Conservation (phyloP, 768 basidiomycete genomes). For the Serendipita indica region DNA sequence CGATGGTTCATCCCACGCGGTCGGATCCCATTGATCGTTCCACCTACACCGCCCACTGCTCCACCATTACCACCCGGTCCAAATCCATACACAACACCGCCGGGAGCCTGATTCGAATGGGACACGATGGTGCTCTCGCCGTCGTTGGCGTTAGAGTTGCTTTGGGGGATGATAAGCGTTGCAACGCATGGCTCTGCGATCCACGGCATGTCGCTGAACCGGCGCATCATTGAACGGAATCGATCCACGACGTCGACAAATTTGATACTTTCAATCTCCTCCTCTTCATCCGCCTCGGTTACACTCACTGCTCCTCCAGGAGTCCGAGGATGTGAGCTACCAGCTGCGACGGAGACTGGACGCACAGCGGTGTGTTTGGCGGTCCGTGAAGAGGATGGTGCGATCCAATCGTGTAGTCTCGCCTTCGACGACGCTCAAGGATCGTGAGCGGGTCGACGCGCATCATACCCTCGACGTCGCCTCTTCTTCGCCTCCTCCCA, state of each 20-base stretch:
- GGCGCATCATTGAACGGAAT: not conserved
- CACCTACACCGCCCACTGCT: no score
- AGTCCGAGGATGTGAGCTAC: no score
- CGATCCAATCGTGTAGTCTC: constrained; percentile 2
- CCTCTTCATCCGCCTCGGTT: not conserved
- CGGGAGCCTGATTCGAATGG: no score
- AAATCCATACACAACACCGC: no score
- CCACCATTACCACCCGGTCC: no score
- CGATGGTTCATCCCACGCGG: not conserved
- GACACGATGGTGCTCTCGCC: not conserved
- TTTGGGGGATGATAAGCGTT: constrained; percentile 3
- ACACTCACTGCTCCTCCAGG: not conserved
- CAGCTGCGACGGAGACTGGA: no score
- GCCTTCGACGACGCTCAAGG: not conserved
- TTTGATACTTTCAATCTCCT: not conserved
- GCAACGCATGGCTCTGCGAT: constrained; percentile 1
- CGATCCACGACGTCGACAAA: not conserved
- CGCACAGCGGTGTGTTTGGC: constrained; percentile 7
- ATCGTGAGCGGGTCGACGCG: not conserved
- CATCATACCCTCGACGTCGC: no score
- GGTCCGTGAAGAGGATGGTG: constrained; percentile 1
- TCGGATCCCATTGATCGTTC: no score
- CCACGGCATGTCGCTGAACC: constrained; percentile 4
- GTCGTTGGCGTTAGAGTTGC: not conserved
- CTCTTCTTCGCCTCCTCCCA: no score